Conservation (phyloP, 1,284 basidiomycete species). For the Coriolopsis trogii region DNA sequence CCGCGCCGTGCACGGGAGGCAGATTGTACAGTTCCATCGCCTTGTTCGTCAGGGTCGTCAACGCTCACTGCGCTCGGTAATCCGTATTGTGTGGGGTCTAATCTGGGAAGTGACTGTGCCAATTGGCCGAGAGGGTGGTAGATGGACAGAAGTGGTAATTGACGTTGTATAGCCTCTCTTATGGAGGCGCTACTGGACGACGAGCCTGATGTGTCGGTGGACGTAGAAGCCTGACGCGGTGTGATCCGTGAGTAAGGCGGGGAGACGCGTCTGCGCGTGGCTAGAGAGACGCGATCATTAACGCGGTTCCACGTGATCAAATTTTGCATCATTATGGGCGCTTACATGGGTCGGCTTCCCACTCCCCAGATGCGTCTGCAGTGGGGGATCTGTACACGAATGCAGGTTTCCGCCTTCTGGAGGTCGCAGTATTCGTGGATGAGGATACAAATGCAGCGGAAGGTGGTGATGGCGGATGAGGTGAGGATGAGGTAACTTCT, state of each 20-base stretch:
- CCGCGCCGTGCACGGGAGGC: constrained; percentile 54
- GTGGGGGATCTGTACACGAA: constrained; percentile 19
- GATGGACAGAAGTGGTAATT: constrained; percentile 58
- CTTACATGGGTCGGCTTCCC: constrained; percentile 16
- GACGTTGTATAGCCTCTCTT: constrained; percentile 23
- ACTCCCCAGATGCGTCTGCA: constrained; percentile 17
- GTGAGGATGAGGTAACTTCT: constrained; percentile 13
- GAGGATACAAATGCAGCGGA: neutral
- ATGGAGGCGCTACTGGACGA: constrained; percentile 6
- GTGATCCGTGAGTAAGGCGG: constrained; percentile 14
- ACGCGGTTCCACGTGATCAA: constrained; percentile 18
- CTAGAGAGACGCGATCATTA: constrained; percentile 17
- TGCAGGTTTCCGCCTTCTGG: constrained; percentile 15
- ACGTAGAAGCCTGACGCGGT: constrained; percentile 8
- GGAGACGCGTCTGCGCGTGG: constrained; percentile 14
- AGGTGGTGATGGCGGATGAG: constrained; percentile 12
- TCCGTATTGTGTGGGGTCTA: constrained; percentile 61
- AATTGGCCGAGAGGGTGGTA: constrained; percentile 70
- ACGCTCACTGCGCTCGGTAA: constrained; percentile 37
- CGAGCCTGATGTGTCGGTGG: constrained; percentile 7
- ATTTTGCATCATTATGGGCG: constrained; percentile 21
- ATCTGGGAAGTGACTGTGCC: constrained; percentile 66
- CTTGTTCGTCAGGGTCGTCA: constrained; percentile 33
- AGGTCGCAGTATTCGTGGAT: neutral
- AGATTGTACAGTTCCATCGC: constrained; percentile 43